phyloP scores from a whole-genome alignment of 306 rosid genomes.

The Fragaria vesca region DNA sequence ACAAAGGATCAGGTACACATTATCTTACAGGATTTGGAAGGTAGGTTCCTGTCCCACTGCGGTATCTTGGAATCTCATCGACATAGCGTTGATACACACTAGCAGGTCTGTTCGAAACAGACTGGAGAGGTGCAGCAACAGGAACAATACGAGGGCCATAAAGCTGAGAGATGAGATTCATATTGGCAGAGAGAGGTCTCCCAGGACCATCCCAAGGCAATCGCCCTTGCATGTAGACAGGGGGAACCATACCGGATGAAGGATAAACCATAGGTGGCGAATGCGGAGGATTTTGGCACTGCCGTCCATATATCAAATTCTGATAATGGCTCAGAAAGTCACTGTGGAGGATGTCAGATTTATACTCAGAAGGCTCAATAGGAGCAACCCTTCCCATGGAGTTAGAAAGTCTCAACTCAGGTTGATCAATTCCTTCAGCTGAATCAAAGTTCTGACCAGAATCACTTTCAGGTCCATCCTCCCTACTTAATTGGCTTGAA shows the following conservation, averaged over 20 bases:
- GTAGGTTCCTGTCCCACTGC: constrained; percentile 96
- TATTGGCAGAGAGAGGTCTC: constrained; percentile 73
- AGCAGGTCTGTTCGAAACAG: constrained; percentile 73
- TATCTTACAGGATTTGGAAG: constrained; percentile 93
- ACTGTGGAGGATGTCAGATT: constrained; percentile 78
- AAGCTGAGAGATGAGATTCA: constrained; percentile 53
- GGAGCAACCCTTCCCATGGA: constrained; percentile 44
- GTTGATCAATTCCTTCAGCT: constrained; percentile 50
- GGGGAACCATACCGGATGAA: constrained; percentile 66
- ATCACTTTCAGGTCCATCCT: constrained; percentile 62
- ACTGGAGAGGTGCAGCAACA: constrained; percentile 64
- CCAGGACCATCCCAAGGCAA: constrained; percentile 94
- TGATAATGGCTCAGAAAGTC: constrained; percentile 82
- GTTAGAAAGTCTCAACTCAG: constrained; percentile 53
- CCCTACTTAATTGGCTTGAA: constrained; percentile 56
- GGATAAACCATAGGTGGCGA: constrained; percentile 54
- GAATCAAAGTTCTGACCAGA: constrained; percentile 64
- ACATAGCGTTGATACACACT: constrained; percentile 63
- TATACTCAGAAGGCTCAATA: constrained; percentile 48
- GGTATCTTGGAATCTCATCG: constrained; percentile 80
- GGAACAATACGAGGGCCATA: constrained; percentile 76
- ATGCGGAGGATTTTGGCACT: constrained; percentile 58
- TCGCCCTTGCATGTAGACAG: constrained; percentile 75
- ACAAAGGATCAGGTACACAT: constrained; percentile 5
- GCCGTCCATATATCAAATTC: constrained; percentile 77